Evolutionary conservation across 2,329 filamentous ascomycete species (phyloP), one percentile per base, ranked within the genome.

Genomic region (Epichloe glyceriae): DNA sequence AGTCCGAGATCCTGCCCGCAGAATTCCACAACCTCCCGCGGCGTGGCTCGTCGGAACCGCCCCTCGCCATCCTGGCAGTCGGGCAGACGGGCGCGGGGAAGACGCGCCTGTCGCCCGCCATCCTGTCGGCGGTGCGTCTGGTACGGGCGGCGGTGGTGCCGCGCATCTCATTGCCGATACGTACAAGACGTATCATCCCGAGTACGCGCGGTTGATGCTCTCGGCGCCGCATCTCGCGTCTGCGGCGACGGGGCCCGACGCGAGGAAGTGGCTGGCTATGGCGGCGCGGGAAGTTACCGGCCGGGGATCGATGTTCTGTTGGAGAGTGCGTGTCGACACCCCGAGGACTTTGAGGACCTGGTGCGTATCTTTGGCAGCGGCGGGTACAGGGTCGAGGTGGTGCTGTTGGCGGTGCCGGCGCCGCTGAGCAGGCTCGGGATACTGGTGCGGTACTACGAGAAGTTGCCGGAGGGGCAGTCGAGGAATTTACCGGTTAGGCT

Each of bases 21-120:
- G 67, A 71, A 43, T 62, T 71, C 39, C 14, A n/a, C 19, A 33
- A 49, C 53, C 58, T 49, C 34, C 48, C 42, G n/a, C 39, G 5
- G 42, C 57, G 20, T 47, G 52, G 45, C 42, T 49, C 39, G 15
- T 54, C 12, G 44, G 45, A 46, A 14, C 35, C 41, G 10, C 69
- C 70, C 38, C 61, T 71, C 14, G 71, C 68, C 35, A 58, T 74
- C 44, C 62, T 75, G 19, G 60, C 72, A 14, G 65, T 73, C 26
- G 72, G 72, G 53, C 73, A 74, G 56, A 74, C 72, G 5, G 72
- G 73, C 57, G 70, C 73, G 14, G 72, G 73, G 48, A 75, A 75
- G 53, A 73, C 71, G 15, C 66, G 66, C 50, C 64, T 70, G 1
- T 67, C 71, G 11, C 71, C 70, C 2, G 56, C 60, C 35, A 59